Base-by-base conservation (phyloP, 2,329 filamentous ascomycete species). In the Claviceps lovelessii region DNA sequence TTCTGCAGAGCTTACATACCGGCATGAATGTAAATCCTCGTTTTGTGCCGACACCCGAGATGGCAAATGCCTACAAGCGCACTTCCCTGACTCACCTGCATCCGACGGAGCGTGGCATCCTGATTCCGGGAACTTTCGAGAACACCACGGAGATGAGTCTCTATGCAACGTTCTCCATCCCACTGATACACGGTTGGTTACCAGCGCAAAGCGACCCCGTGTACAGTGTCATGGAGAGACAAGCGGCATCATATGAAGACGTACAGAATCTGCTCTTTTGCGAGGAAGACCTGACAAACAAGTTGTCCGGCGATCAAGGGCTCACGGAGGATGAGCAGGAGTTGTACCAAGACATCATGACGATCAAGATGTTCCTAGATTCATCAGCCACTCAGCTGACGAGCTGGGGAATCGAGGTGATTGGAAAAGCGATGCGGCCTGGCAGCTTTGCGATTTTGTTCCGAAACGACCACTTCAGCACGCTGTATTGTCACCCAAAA, bases 21-120 rank as follows among this genome's bases (percentile, higher is more conserved):
- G 93, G 93, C 42, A 95, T 98, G 88, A 98, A 97, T 63, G 91
- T 97, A 55, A 98, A 98, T 60, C 93, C 93, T 2, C 82, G 86
- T 23, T 93, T 95, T 59, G 77, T 94, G 8, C 78, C 88, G 2
- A 76, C 73, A 0, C 65, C 70, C 8, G 73, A 77, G 15, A 68
- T 74, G 23, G 64, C 72, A 35, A 68, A 62, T 54, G 73, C 75
- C 2, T 74, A 76, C 49, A 76, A 74, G 64, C 74, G 71, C 52
- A 80, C 72, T 3, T 77, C 76, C 0, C 70, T 80, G 39, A 76
- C 74, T 1, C 74, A 81, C 58, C 62, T 79, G 2, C 72, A 78
- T 58, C 74, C 76, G 1, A 69, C 71, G 0, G 73, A 78, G 51
- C 70, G 76, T n/a, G 72, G 70, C 35, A 70, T 72, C 8, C 58